Evolutionary conservation across 768 basidiomycete genomes (phyloP).

Genomic region (Cyclocybe cylindracea): DNA sequence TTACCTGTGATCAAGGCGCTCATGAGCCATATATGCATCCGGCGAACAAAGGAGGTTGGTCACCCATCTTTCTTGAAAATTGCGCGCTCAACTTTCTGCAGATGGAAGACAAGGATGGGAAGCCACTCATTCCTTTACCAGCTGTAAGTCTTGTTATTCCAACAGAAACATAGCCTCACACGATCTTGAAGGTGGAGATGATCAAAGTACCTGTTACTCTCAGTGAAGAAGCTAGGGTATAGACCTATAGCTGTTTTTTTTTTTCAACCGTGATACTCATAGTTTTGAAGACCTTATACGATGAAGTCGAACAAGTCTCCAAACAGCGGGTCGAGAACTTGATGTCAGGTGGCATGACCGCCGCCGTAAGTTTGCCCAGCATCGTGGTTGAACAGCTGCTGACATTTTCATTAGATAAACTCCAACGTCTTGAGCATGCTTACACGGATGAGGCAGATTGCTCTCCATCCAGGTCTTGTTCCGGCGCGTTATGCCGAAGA

Average conservation of each 20-base stretch:
- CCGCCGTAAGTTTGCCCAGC: slow-evolving; percentile 36
- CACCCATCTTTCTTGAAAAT: background rate
- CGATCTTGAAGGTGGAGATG: slow-evolving; percentile 63
- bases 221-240: slow-evolving; percentile 61
- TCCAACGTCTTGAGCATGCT: slow-evolving; percentile 78
- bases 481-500: slow-evolving; percentile 72
- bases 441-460: slow-evolving; percentile 84
- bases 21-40: slow-evolving; percentile 78
- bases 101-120: slow-evolving; percentile 85
- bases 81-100: slow-evolving; percentile 26
- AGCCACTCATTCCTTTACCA: slow-evolving; percentile 73
- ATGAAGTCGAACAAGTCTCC: slow-evolving; percentile 65
- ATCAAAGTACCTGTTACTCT: slow-evolving; percentile 73
- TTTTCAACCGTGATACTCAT: background rate
- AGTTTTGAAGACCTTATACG: slow-evolving; percentile 56
- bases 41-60: slow-evolving; percentile 78
- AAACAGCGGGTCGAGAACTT: slow-evolving; percentile 60
- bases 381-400: background rate
- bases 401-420: slow-evolving; percentile 46
- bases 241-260: slow-evolving; percentile 16
- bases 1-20: slow-evolving; percentile 48
- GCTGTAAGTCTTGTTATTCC: slow-evolving; percentile 39
- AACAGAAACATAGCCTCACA: background rate
- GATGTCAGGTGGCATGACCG: slow-evolving; percentile 43
- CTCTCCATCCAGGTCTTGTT: slow-evolving; percentile 75